Conservation (phyloP, 306 rosid genomes). For the Begonia masoniana region DNA sequence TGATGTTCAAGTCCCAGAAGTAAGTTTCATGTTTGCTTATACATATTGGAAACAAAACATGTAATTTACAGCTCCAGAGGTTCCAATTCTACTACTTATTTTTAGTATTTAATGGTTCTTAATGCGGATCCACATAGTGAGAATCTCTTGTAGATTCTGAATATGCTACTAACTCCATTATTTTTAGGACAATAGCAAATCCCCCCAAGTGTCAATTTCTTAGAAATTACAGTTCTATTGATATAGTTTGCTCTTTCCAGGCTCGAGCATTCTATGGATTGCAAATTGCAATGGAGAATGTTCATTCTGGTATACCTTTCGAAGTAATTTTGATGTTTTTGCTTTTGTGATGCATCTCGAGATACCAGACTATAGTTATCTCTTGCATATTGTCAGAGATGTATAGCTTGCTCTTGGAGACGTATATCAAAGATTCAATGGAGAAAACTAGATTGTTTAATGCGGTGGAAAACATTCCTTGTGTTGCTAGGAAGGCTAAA, state of each 20-base stretch:
- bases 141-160: too few species aligned
- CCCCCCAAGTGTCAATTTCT: too few species aligned
- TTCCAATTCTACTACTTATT: too few species aligned
- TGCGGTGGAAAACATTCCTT: conserved; percentile 74
- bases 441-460: conserved; percentile 76
- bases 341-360: conserved; percentile 4
- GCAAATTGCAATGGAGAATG: conserved; percentile 91
- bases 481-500: conserved; percentile 70
- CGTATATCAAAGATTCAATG: conserved; percentile 68
- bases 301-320: conserved; percentile 65
- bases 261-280: conserved; percentile 91
- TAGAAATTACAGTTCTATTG: too few species aligned
- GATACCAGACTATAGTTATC: conserved; percentile 19
- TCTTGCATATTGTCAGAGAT: conserved; percentile 40
- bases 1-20: conserved; percentile 88
- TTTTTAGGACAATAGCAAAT: too few species aligned
- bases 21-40: conserved; percentile 6
- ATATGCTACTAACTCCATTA: too few species aligned
- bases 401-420: conserved; percentile 92
- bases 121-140: too few species aligned
- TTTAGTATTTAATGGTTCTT: too few species aligned
- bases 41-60: too few species aligned
- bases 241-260: conserved; percentile 15
- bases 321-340: not conserved
- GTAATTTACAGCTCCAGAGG: too few species aligned